Percentiles rank a stretch among this genome's conserved stretches.
phyloP scores from a whole-genome alignment of 345 rosid species.

The Populus deltoides region DNA sequence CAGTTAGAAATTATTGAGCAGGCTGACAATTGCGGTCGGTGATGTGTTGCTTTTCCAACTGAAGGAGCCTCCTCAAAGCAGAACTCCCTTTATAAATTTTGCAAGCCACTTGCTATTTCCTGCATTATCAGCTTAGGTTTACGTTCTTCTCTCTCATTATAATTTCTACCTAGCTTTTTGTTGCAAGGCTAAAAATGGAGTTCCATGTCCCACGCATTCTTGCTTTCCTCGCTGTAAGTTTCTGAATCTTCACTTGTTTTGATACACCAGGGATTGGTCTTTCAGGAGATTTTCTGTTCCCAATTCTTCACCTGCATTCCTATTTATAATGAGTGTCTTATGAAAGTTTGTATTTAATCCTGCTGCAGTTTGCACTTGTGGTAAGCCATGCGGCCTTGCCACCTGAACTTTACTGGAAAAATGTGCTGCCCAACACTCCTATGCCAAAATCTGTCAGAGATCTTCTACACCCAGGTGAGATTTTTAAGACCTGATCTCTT shows the following conservation, averaged over 20 bases:
- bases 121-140: neutral
- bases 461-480: slow-evolving; percentile 43
- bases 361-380: slow-evolving; percentile 42
- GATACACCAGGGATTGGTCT: neutral
- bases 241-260: neutral
- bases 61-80: neutral
- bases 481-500: neutral
- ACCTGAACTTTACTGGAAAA: slow-evolving; percentile 57
- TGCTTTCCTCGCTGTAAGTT: slow-evolving; percentile 34
- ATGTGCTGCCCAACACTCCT: slow-evolving; percentile 50
- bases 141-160: neutral
- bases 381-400: slow-evolving; percentile 46
- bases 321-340: neutral
- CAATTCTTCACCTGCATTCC: neutral
- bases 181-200: slow-evolving; percentile 26
- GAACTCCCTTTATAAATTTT: slow-evolving; percentile 21
- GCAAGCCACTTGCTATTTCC: slow-evolving; percentile 1
- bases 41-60: neutral
- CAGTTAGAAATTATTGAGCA: slow-evolving; percentile 42
- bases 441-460: slow-evolving; percentile 55
- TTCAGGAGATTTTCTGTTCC: neutral
- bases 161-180: no score
- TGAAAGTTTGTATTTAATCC: neutral
- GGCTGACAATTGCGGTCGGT: slow-evolving; percentile 7
- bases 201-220: slow-evolving; percentile 26